A percentile compares a stretch with the other conserved stretches of the same genome.
phyloP scores from a whole-genome alignment of 192 early-diverging fungal species.

The Coemansia sp. region DNA sequence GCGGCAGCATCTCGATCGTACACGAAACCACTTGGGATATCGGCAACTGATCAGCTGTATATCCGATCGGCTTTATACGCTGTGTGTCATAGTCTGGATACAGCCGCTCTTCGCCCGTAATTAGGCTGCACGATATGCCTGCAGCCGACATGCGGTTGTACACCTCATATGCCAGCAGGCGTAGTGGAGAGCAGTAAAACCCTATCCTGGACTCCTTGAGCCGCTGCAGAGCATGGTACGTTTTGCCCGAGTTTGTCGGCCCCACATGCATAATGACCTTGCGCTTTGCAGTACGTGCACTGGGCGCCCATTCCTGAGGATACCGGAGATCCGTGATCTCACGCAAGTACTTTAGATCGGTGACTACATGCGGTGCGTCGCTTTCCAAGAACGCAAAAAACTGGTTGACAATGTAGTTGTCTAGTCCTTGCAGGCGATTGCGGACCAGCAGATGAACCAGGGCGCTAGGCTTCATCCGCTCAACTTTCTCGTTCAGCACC shows the following conservation, averaged over 20 bases:
- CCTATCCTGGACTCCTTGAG: conserved; percentile 61
- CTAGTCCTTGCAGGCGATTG: conserved; percentile 15
- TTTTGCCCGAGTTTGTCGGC: conserved; percentile 98
- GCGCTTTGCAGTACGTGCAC: conserved; percentile 70
- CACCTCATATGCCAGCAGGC: conserved; percentile 91
- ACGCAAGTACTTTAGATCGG: conserved; percentile 53
- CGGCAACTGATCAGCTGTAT: conserved; percentile 14
- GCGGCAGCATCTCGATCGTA: conserved; percentile 89
- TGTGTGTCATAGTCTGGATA: conserved; percentile 50
- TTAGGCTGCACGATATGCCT: conserved; percentile 75
- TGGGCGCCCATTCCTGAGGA: conserved; percentile 77
- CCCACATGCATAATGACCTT: conserved; percentile 92
- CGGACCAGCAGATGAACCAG: conserved; percentile 27
- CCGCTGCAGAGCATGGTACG: conserved; percentile 77
- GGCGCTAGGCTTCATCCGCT: conserved; percentile 16
- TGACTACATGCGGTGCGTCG: conserved; percentile 41
- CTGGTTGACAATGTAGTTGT: conserved; percentile 35
- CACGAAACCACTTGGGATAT: conserved; percentile 60
- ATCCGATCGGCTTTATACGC: conserved; percentile 19
- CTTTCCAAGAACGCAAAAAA: conserved; percentile 52
- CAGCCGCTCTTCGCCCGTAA: conserved; percentile 89
- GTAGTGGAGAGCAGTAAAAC: conserved; percentile 87
- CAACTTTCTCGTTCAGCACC: conserved; percentile 19
- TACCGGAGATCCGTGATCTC: conserved; percentile 71
- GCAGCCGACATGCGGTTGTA: conserved; percentile 76